Evolutionary conservation across 306 rosid species (phyloP), one percentile per base, ranked within the genome.

Genomic region (Trifolium fragiferum): DNA sequence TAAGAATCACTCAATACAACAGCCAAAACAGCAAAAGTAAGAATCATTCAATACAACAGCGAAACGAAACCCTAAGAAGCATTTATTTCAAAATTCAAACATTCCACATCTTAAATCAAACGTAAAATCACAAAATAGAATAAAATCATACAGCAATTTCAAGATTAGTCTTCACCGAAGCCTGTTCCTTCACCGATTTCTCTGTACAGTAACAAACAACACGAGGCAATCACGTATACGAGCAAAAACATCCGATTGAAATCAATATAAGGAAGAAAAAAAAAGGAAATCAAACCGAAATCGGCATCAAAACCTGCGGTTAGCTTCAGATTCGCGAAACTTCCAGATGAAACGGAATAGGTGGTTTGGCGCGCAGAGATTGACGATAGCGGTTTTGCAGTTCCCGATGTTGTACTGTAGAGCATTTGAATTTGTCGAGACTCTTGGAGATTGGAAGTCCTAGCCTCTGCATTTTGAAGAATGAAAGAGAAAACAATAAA

Each of bases 171-270:
- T 90, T 91, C 77, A 85, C 85, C 13, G 95, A 90, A 77, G 95
- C 96, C 85, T 92, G 97, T 60, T 94, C 96, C 68, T 90, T 94
- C 78, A 94, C 86, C 81, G 90, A 72, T 80, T 88, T 94, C 87
- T 92, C 97, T 91, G 66, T 63, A 80, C 70, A 78, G 10, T 46
- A 80, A 69, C 13, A 68, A 84, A 74, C 8, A 41, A 58, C 63
- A 83, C 55, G 14, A 61, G 47, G 64, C 50, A n/a, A 50, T 73
- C 20, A 40, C 80, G 8, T 49, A 4, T 76, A 71, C 43, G 59
- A 75, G 64, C 75, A 32, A 35, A 38, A 33, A 76, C 14, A 46
- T 83, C 33, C 19, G 0, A 73, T 30, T 21, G 84, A 53, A 43
- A 50, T 43, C 55, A 23, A 7, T 41, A 21, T 5, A 40, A n/a